Evolutionary conservation across 75 land plant genomes (phyloP), one percentile per base, ranked within the genome.

Genomic region (Chamaecyparis obtusa): DNA sequence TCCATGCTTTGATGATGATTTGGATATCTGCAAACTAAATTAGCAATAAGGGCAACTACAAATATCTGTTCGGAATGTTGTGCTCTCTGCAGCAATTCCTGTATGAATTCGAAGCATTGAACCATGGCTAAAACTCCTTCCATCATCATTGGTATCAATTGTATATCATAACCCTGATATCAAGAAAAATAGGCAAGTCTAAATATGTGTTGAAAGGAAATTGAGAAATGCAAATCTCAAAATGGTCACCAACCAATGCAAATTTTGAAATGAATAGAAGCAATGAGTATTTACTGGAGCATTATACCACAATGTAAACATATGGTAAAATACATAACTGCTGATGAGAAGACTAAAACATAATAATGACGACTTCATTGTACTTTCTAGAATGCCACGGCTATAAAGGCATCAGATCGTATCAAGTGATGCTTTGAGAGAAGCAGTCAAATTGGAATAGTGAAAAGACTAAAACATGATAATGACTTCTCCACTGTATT

Each of bases 101-200:
- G 84, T 4, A 91, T 39, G 44, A 91, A 91, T 3, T 90, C 88
- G 13, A 90, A 84, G 60, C 92, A 91, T 37, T 87, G 91, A 36
- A 87, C 89, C 92, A 90, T 91, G 35, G 71, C 72, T 4, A 87
- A 86, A 84, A 91, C 84, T 67, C 86, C 88, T 51, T 87, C 92
- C 46, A 90, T 88, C 92, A 91, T 90, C 91, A 90, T 87, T 3
- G 91, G 92, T 24, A 91, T 64, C 39, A 90, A 84, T 44, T 75
- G 32, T 46, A 51, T 87, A 44, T 91, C 92, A 87, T 91, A 91
- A 51, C 92, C 92, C 91, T 91, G 84, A 36, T 79, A 35, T 85
- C 43, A 85, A 54, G n/a, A 2, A 49, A n/a, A 39, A 35, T 78
- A 86, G 0, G 55, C 24, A 44, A 19, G 71, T 36, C 48, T 57